phyloP scores from a whole-genome alignment of 2,329 filamentous ascomycete species.

The Colletotrichum horii region DNA sequence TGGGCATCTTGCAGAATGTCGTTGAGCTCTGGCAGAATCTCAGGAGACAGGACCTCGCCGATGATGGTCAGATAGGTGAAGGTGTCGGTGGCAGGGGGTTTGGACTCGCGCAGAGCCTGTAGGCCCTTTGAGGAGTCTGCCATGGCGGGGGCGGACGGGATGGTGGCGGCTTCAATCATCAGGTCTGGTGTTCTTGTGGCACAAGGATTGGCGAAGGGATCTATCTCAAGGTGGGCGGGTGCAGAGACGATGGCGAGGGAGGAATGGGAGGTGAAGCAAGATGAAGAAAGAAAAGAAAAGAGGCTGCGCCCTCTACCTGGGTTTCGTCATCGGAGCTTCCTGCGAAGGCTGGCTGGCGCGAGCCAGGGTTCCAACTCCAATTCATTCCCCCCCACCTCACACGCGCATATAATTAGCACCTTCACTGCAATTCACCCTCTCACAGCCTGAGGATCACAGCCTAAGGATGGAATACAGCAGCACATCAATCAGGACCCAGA shows the following conservation, averaged over 20 bases:
- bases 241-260: not conserved
- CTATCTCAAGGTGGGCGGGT: not conserved
- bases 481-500: not conserved
- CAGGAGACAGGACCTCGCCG: conserved; percentile 72
- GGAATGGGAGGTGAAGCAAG: not conserved
- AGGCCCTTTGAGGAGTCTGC: conserved; percentile 43
- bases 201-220: not conserved
- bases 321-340: conserved; percentile 19
- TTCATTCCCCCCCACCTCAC: conserved; percentile 1
- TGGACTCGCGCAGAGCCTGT: conserved; percentile 52
- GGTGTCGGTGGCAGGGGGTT: conserved; percentile 63
- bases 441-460: not conserved
- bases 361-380: conserved; percentile 12
- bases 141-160: conserved; percentile 13
- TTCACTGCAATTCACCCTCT: not conserved
- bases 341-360: not conserved
- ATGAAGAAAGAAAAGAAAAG: conserved; percentile 12
- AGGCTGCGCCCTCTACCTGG: not conserved
- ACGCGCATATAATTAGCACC: conserved; percentile 12
- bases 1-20: conserved; percentile 71
- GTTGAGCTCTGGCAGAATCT: conserved; percentile 71
- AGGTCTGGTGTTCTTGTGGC: not conserved
- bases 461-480: not conserved
- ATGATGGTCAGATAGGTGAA: conserved; percentile 82
- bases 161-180: conserved; percentile 20